Percentiles rank a stretch among this genome's conserved stretches.
Evolutionary conservation across 2,329 filamentous ascomycete genomes (phyloP).

Genomic region (Exophiala dermatitidis): DNA sequence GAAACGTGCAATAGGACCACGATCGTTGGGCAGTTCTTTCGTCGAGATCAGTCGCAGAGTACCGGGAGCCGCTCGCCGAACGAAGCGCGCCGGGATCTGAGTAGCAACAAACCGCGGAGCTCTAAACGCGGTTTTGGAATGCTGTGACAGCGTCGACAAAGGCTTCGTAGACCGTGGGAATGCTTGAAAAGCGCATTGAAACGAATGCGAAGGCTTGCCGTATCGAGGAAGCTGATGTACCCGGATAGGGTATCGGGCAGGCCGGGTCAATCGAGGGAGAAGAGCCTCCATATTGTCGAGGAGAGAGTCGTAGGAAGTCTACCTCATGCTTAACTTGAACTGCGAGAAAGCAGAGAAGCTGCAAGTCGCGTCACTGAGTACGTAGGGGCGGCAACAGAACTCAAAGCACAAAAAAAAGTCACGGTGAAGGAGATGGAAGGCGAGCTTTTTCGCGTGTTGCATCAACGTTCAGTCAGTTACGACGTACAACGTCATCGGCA

Average conservation of each 20-base stretch:
- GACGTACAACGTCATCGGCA: background rate
- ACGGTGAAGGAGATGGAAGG: background rate
- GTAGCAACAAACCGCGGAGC: background rate
- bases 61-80: slow-evolving; percentile 1
- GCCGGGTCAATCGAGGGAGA: slow-evolving; percentile 16
- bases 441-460: background rate
- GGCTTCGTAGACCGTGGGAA: slow-evolving; percentile 6
- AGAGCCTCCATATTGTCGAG: slow-evolving; percentile 15
- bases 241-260: slow-evolving; percentile 10
- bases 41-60: slow-evolving; percentile 28
- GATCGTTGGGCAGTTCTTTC: slow-evolving; percentile 31
- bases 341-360: background rate
- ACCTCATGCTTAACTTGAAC: slow-evolving; percentile 12
- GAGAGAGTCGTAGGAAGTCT: background rate
- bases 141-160: slow-evolving; percentile 2
- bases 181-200: background rate
- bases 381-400: too few species aligned
- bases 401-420: background rate
- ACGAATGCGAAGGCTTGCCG: background rate
- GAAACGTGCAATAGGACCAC: slow-evolving; percentile 43
- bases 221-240: slow-evolving; percentile 5
- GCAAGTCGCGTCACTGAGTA: too few species aligned
- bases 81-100: slow-evolving; percentile 3
- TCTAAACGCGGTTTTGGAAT: background rate
- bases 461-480: background rate